Evolutionary conservation across 2,329 filamentous ascomycete species (phyloP).

Genomic region (Pestalotiopsis fici): DNA sequence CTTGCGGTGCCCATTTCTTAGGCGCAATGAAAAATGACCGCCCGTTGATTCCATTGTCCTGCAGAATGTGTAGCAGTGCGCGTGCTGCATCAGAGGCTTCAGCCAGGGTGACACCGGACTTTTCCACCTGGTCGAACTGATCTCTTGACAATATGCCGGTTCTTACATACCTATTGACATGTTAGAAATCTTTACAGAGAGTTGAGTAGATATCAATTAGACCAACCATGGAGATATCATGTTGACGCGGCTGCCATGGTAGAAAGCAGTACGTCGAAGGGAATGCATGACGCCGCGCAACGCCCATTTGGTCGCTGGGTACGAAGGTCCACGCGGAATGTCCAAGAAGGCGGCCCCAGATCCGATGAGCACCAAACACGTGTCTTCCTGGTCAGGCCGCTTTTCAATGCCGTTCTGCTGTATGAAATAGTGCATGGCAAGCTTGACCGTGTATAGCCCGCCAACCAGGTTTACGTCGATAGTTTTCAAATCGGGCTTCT

Average conservation of each 20-base stretch:
- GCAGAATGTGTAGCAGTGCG: not conserved
- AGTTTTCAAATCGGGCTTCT: not conserved
- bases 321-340: not conserved
- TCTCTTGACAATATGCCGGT: not conserved
- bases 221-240: not conserved
- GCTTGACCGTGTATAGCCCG: not conserved
- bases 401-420: not conserved
- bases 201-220: not conserved
- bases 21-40: not conserved
- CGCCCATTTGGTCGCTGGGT: not conserved
- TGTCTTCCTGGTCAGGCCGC: not conserved
- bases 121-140: not conserved
- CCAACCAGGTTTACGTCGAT: not conserved
- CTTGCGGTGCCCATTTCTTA: not conserved
- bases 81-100: not conserved
- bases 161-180: not conserved
- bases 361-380: not conserved
- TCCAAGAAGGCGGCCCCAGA: not conserved
- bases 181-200: not conserved
- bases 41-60: not conserved
- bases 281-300: not conserved
- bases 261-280: not conserved
- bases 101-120: not conserved
- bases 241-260: not conserved
- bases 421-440: not conserved